Evolutionary conservation across 2,329 filamentous ascomycete genomes (phyloP).

Genomic region (Camillea tinctor): DNA sequence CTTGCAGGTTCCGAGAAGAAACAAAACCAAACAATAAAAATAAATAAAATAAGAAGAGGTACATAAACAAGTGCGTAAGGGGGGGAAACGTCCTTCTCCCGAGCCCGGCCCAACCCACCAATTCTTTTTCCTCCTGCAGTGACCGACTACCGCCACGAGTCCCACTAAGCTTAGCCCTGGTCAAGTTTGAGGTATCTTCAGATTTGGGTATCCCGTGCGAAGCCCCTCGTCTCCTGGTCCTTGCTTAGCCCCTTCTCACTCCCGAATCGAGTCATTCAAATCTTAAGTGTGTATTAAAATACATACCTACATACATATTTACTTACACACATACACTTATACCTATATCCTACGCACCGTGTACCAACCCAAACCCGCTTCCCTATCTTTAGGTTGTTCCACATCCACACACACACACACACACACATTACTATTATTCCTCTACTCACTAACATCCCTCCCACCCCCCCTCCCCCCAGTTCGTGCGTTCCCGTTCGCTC

Average conservation of each 20-base stretch:
- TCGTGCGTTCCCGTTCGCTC: neutral
- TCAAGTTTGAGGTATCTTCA: neutral
- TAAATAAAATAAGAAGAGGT: neutral
- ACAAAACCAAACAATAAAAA: too few relatives aligned
- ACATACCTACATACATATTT: too few relatives aligned
- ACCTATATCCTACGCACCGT: neutral
- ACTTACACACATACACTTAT: too few relatives aligned
- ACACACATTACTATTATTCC: too few relatives aligned
- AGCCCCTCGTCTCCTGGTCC: neutral
- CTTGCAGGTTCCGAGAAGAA: neutral
- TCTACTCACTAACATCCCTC: neutral
- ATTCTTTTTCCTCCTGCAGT: neutral
- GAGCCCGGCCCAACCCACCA: neutral
- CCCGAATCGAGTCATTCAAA: neutral
- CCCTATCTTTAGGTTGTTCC: constrained; percentile 1
- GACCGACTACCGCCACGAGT: neutral
- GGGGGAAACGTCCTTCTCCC: neutral
- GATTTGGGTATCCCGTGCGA: neutral
- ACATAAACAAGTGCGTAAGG: neutral
- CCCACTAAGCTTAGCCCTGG: neutral
- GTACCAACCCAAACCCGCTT: constrained; percentile 1
- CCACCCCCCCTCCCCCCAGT: neutral
- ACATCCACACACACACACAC: neutral
- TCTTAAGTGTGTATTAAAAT: too few relatives aligned
- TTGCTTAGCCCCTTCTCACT: neutral